These are phyloP conservation scores for Fusarium algeriense DNA, from an alignment of 2,329 filamentous ascomycete species.

Conservation along the genomic window DNA sequence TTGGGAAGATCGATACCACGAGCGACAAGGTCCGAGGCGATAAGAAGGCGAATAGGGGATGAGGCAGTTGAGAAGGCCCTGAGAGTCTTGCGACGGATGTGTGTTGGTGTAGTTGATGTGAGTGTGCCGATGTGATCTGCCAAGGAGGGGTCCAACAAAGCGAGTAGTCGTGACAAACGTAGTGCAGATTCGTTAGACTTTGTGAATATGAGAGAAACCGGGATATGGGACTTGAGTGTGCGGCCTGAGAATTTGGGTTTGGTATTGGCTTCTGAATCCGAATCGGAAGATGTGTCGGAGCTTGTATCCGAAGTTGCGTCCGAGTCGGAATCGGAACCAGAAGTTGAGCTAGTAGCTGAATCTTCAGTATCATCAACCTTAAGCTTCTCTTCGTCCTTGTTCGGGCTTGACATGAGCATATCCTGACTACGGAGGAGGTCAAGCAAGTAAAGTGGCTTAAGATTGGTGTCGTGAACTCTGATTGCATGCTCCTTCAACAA, in stretches of 20 bases:
- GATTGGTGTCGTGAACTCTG: slow-evolving; percentile 74
- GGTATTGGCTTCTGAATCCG: slow-evolving; percentile 47
- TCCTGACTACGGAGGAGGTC: slow-evolving; percentile 74
- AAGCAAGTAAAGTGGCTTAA: slow-evolving; percentile 88
- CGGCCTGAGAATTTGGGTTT: slow-evolving; percentile 23
- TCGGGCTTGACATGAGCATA: slow-evolving; percentile 50
- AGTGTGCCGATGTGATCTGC: slow-evolving; percentile 73
- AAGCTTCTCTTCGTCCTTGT: slow-evolving; percentile 12
- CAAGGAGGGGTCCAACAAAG: slow-evolving; percentile 72
- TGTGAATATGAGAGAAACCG: slow-evolving; percentile 82
- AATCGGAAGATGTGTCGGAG: slow-evolving; percentile 48
- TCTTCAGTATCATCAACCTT: slow-evolving; percentile 52
- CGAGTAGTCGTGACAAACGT: slow-evolving; percentile 85
- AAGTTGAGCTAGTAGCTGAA: slow-evolving; percentile 49
- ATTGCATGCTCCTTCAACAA: slow-evolving; percentile 74
- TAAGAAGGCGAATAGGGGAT: slow-evolving; percentile 76
- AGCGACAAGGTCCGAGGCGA: slow-evolving; percentile 93
- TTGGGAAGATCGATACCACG: slow-evolving; percentile 86
- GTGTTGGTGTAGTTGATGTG: slow-evolving; percentile 82
- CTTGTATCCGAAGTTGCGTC: slow-evolving; percentile 47
- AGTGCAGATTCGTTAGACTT: slow-evolving; percentile 89
- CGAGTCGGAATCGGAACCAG: slow-evolving; percentile 50
- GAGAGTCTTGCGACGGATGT: slow-evolving; percentile 75
- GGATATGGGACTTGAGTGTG: slow-evolving; percentile 47
- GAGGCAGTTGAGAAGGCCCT: slow-evolving; percentile 76